phyloP scores from a whole-genome alignment of 371 early-diverging fungal species.

The Syncephalastrum sp. region DNA sequence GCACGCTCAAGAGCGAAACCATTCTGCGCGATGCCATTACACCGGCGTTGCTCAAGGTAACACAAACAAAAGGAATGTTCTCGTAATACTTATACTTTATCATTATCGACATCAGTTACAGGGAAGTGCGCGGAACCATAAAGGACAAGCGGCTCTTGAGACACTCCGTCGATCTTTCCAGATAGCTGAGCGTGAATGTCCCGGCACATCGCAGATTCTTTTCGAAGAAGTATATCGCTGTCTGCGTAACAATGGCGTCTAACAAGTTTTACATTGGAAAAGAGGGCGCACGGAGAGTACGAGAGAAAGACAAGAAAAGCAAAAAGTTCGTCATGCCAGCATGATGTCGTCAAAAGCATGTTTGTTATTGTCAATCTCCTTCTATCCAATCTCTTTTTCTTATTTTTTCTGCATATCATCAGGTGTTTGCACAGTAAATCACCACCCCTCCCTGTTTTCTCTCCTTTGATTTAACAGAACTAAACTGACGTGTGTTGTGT shows the following conservation, averaged over 20 bases:
- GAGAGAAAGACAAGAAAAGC: too few relatives aligned
- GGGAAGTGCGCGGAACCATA: slow-evolving; percentile 44
- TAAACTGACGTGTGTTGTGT: too few relatives aligned
- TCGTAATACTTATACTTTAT: not conserved
- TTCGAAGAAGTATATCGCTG: slow-evolving; percentile 46
- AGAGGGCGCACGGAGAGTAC: too few relatives aligned
- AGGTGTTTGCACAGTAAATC: too few relatives aligned
- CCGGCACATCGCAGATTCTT: slow-evolving; percentile 56
- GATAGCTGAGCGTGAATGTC: slow-evolving; percentile 60
- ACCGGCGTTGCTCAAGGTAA: slow-evolving; percentile 41
- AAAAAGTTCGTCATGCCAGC: too few relatives aligned
- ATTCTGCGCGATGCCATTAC: slow-evolving; percentile 30
- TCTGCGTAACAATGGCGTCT: slow-evolving; percentile 8
- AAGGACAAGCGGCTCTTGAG: slow-evolving; percentile 56
- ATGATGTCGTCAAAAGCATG: too few relatives aligned
- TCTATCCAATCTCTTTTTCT: too few relatives aligned
- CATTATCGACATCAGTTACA: slow-evolving; percentile 31
- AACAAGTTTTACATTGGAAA: too few relatives aligned
- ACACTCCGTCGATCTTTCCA: slow-evolving; percentile 59
- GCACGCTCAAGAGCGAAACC: slow-evolving; percentile 26
- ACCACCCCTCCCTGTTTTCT: too few relatives aligned
- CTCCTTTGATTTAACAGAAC: too few relatives aligned
- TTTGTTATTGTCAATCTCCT: too few relatives aligned
- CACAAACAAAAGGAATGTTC: slow-evolving; percentile 1
- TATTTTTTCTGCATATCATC: too few relatives aligned